These are phyloP conservation scores for Hanseniaspora uvarum DNA, from an alignment of 1,139 yeast species.

Conservation along the genomic window DNA sequence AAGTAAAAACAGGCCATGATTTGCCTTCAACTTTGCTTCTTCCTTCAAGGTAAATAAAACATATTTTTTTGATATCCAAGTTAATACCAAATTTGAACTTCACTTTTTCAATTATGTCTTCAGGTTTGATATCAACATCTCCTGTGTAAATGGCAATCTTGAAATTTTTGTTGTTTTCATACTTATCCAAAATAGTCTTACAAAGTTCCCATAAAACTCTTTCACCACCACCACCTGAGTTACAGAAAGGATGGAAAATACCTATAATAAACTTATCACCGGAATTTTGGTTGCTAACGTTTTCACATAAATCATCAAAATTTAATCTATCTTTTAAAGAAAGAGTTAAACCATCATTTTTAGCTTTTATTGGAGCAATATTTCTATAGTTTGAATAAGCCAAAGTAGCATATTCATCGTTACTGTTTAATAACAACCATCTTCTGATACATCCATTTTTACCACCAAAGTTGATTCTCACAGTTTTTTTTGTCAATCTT, in stretches of 20 bases:
- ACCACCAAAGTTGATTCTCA: constrained; percentile 24
- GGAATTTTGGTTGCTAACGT: constrained; percentile 32
- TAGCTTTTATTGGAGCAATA: not conserved
- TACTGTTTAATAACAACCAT: constrained; percentile 43
- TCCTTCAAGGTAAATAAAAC: constrained; percentile 58
- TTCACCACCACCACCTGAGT: constrained; percentile 98
- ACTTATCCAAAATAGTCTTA: constrained; percentile 49
- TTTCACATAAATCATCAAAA: constrained; percentile 23
- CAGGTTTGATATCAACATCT: constrained; percentile 43
- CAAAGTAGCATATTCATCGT: constrained; percentile 33
- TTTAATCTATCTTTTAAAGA: constrained; percentile 22
- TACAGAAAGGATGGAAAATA: constrained; percentile 90
- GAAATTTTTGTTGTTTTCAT: constrained; percentile 38
- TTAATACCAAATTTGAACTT: constrained; percentile 53
- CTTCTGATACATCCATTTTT: constrained; percentile 39
- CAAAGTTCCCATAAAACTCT: constrained; percentile 94
- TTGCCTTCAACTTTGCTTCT: constrained; percentile 57
- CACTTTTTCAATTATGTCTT: constrained; percentile 49
- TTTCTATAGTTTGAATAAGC: constrained; percentile 20
- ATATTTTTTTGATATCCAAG: constrained; percentile 47
- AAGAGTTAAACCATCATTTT: constrained; percentile 19
- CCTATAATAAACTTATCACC: constrained; percentile 48
- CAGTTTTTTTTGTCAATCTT: constrained; percentile 6
- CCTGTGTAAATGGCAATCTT: constrained; percentile 69
- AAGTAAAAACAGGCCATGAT: constrained; percentile 70